These are phyloP conservation scores for Amanita thiersii DNA, from an alignment of 768 basidiomycete species.

Conservation along the genomic window DNA sequence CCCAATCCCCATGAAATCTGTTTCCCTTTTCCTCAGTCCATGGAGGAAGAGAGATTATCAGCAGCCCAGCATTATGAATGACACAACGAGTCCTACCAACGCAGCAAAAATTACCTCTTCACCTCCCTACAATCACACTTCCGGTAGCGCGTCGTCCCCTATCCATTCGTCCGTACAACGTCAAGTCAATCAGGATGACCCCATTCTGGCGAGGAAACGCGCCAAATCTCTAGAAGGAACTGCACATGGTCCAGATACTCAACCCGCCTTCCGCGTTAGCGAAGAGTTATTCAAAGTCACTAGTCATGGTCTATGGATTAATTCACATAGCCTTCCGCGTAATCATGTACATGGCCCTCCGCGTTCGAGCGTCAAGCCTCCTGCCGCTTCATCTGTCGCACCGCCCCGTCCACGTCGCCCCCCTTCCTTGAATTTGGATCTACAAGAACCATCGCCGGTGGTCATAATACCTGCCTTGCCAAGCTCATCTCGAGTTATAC, in stretches of 20 bases:
- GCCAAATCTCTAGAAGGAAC: too few relatives aligned
- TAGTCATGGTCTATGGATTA: conserved; percentile 6
- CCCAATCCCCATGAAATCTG: conserved; percentile 27
- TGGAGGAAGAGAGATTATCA: conserved; percentile 28
- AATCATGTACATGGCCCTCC: conserved; percentile 18
- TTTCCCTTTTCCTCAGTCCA: conserved; percentile 29
- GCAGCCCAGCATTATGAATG: background rate
- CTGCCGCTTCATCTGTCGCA: background rate
- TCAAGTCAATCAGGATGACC: background rate
- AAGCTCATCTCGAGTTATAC: too few relatives aligned
- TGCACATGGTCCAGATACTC: too few relatives aligned
- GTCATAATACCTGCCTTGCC: too few relatives aligned
- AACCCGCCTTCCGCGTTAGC: too few relatives aligned
- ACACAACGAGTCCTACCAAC: background rate
- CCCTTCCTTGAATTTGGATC: conserved; percentile 17
- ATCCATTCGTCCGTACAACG: background rate
- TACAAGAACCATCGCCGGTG: background rate
- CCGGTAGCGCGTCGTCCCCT: background rate
- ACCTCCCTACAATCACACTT: background rate
- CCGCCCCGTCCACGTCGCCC: conserved; percentile 21
- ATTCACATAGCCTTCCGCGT: conserved; percentile 15
- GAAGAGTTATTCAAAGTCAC: background rate
- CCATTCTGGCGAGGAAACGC: conserved; percentile 6
- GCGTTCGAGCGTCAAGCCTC: conserved; percentile 9
- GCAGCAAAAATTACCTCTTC: background rate